Evolutionary conservation across 1,284 basidiomycete species (phyloP).

Genomic region (Afroboletus lepidellus): DNA sequence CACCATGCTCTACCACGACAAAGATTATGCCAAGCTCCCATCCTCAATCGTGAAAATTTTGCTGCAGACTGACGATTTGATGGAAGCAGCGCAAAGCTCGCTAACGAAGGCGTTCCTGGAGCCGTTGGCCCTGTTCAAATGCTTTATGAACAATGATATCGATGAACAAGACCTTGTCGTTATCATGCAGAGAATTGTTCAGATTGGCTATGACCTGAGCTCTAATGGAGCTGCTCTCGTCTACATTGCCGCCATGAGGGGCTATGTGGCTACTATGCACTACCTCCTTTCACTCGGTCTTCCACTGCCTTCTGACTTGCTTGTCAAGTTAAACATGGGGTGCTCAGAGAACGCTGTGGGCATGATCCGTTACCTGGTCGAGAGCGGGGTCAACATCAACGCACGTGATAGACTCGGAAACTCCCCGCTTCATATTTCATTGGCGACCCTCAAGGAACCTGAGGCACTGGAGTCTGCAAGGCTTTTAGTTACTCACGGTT

Average conservation of each 20-base stretch:
- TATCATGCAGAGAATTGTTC: not conserved
- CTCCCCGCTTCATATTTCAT: not conserved
- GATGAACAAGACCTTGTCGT: not conserved
- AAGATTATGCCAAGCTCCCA: not conserved
- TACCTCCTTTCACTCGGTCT: not conserved
- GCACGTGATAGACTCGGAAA: not conserved
- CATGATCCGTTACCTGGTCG: not conserved
- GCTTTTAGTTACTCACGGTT: not conserved
- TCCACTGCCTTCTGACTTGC: not conserved
- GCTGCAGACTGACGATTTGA: not conserved
- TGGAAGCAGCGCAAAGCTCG: not conserved
- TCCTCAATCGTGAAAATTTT: not conserved
- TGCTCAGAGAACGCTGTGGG: not conserved
- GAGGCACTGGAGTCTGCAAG: not conserved
- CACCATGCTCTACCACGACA: not conserved
- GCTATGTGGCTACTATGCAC: not conserved
- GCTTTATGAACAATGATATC: not conserved
- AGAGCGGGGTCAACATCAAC: not conserved
- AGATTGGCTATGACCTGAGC: not conserved
- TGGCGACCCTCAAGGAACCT: not conserved
- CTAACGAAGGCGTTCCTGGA: not conserved
- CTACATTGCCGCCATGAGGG: not conserved
- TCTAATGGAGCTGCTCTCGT: not conserved
- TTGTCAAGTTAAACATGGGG: not conserved
- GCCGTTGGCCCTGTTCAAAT: not conserved